These are phyloP conservation scores for Angomonas ambiguus DNA, from an alignment of 208 protist species.

Conservation along the genomic window DNA sequence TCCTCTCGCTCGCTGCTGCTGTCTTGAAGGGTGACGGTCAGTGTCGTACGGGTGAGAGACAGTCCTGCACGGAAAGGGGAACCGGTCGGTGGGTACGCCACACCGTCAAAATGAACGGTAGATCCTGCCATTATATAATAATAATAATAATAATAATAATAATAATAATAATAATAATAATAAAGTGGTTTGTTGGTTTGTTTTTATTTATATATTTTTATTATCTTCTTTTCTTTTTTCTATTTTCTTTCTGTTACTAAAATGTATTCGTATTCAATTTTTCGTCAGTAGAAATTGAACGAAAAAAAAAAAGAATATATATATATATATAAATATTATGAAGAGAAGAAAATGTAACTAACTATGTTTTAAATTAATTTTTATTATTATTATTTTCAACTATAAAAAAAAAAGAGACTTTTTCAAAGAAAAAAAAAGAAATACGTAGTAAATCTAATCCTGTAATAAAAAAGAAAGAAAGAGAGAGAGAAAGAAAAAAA, in stretches of 20 bases:
- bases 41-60: conserved; percentile 52
- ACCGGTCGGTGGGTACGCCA: conserved; percentile 41
- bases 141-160: neutral
- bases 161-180: conserved; percentile 15
- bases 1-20: conserved; percentile 30
- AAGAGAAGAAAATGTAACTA: neutral
- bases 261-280: neutral
- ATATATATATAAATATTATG: neutral
- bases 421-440: conserved; percentile 16
- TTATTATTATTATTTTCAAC: neutral
- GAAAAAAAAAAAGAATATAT: no score
- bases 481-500: conserved; percentile 19
- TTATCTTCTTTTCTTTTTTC: conserved; percentile 1
- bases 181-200: conserved; percentile 6
- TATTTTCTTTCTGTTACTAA: conserved; percentile 8
- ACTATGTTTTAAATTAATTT: conserved; percentile 1
- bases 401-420: conserved; percentile 13
- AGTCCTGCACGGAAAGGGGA: conserved; percentile 33
- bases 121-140: conserved; percentile 12
- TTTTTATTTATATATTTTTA: conserved; percentile 9
- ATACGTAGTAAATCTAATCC: conserved; percentile 6
- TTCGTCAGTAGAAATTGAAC: neutral
- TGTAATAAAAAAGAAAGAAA: conserved; percentile 13
- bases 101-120: conserved; percentile 39
- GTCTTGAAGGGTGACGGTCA: conserved; percentile 39